Evolutionary conservation across 208 protist genomes (phyloP), one percentile per base, ranked within the genome.

Genomic region (Trypanosoma conorhini): DNA sequence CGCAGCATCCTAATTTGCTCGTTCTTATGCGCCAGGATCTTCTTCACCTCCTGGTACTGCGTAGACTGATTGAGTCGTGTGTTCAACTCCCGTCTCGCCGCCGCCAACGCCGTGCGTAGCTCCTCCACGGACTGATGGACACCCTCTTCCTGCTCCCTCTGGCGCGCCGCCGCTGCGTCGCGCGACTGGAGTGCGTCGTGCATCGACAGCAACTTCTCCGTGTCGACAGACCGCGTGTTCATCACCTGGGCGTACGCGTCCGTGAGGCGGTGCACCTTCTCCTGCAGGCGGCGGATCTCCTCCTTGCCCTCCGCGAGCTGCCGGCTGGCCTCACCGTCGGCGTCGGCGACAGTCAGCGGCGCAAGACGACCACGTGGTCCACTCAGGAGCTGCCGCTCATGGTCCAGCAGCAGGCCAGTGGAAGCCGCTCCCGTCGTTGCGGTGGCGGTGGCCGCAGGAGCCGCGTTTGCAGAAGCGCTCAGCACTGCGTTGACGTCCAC

Each of bases 1-100:
- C 85, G 85, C 80, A 89, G 61, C 55, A 38, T 44, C 65, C 77
- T 78, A 12, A 93, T 68, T 57, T 89, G 78, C 58, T 77, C 79
- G 64, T 93, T 93, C 52, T 82, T 83, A 56, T 83, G 70, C 19
- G 80, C 74, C 35, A 93, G 56, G 7, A 93, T 79, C 64, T 83
- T 72, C 74, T 88, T 88, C 67, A 93, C 68, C 68, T 91, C 83
- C 68, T 88, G 88, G 52, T 86, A 93, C 76, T 93, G 88, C 26
- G 85, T 87, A 24, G 85, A 91, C 58, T 93, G 85, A 63, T 85
- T 82, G 22, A 93, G 79, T 46, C 85, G 74, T 35, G 72, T 80
- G n/a, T 76, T 72, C 7, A 91, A 79, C 72, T 93, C 88, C 4
- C 70, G 76, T 72, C 77, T 83, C 31, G 85, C 78, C 58, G 86